Conservation (phyloP, 179 eudicot genomes). For the Beta macrorhiza region DNA sequence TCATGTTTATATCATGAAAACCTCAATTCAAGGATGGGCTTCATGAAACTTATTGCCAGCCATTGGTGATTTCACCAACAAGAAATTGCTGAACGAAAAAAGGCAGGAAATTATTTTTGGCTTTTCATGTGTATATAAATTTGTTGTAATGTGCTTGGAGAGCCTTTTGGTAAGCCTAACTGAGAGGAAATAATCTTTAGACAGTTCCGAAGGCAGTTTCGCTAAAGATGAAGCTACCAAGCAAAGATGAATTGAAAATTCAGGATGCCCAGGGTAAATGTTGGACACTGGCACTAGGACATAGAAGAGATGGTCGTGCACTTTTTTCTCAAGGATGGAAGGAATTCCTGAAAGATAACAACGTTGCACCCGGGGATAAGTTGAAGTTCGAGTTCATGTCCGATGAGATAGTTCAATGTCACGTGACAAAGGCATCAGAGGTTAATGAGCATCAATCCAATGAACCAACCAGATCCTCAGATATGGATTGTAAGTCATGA, state of each 20-base stretch:
- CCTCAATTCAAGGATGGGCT: no score
- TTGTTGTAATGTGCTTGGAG: background rate
- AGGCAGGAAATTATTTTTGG: background rate
- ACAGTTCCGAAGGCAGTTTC: constrained; percentile 21
- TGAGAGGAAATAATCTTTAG: constrained; percentile 13
- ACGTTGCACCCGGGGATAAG: constrained; percentile 21
- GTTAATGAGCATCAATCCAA: constrained; percentile 16
- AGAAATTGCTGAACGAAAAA: no score
- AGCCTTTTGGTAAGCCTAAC: background rate
- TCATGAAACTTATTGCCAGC: no score
- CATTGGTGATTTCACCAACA: no score
- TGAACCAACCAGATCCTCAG: constrained; percentile 5
- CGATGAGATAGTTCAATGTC: constrained; percentile 21
- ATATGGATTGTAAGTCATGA: constrained; percentile 24
- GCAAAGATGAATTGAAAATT: constrained; percentile 22
- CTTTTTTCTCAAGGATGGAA: constrained; percentile 28
- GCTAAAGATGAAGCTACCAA: constrained; percentile 16
- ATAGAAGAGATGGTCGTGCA: constrained; percentile 26
- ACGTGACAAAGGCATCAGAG: constrained; percentile 18
- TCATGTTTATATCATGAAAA: background rate
- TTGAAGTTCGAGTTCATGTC: constrained; percentile 22
- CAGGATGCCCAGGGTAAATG: constrained; percentile 23
- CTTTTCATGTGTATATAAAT: background rate
- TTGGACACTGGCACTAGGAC: constrained; percentile 29
- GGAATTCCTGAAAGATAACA: constrained; percentile 22